Conservation (phyloP, 805 yeast genomes). For the Sugiyamaella smithiae region DNA sequence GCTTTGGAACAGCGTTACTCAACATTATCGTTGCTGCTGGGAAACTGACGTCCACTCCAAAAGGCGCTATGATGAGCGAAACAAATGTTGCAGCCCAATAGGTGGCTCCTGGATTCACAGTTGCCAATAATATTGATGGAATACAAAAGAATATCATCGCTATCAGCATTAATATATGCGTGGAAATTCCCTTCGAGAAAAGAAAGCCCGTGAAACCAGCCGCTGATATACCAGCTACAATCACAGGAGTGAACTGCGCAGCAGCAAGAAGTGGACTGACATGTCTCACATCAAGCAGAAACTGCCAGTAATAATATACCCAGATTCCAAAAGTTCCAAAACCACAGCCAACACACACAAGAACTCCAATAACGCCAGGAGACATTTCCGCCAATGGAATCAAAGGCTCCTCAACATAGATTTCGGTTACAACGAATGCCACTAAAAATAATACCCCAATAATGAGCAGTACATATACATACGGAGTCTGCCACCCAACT, state of each 20-base stretch:
- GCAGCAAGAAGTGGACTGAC: conserved; percentile 48
- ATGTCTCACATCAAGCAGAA: conserved; percentile 49
- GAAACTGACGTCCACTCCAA: conserved; percentile 78
- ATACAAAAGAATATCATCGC: neutral
- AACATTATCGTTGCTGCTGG: conserved; percentile 69
- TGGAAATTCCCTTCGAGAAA: neutral
- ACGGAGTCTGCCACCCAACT: conserved; percentile 62
- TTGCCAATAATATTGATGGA: conserved; percentile 29
- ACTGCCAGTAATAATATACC: conserved; percentile 60
- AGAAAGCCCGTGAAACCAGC: neutral
- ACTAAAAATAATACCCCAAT: conserved; percentile 46
- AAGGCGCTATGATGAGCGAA: conserved; percentile 52
- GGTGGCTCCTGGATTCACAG: conserved; percentile 56
- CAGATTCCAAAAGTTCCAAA: conserved; percentile 80
- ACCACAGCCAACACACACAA: conserved; percentile 55
- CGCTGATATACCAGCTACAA: neutral
- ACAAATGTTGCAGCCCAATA: conserved; percentile 60
- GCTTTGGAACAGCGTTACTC: conserved; percentile 55
- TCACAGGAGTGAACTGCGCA: conserved; percentile 44
- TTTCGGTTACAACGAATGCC: conserved; percentile 50
- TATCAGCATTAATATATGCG: neutral
- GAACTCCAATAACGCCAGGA: conserved; percentile 45
- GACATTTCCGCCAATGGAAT: conserved; percentile 51
- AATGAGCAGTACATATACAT: conserved; percentile 54
- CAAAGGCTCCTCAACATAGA: conserved; percentile 49